Evolutionary conservation across 2,329 filamentous ascomycete genomes (phyloP).

Genomic region (Lachnellula suecica): DNA sequence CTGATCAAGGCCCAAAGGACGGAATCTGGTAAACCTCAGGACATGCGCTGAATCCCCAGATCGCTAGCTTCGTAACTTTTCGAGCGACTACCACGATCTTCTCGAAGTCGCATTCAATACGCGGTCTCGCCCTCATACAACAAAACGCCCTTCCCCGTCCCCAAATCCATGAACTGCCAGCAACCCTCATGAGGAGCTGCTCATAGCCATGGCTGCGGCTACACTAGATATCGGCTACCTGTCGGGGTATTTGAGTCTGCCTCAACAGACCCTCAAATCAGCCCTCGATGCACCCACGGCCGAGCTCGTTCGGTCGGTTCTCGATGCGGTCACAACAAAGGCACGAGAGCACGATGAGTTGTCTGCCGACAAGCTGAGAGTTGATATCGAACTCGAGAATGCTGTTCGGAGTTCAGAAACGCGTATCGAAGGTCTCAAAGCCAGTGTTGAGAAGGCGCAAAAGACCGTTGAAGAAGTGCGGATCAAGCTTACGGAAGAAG

Average conservation of each 20-base stretch:
- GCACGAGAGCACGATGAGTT: slow-evolving; percentile 80
- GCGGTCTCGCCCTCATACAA: neutral
- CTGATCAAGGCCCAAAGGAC: neutral
- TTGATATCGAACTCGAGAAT: slow-evolving; percentile 92
- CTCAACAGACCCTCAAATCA: slow-evolving; percentile 60
- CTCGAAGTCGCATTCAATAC: neutral
- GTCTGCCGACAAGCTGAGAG: slow-evolving; percentile 82
- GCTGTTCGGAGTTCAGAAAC: slow-evolving; percentile 81
- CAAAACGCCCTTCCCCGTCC: neutral
- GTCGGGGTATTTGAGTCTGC: slow-evolving; percentile 68
- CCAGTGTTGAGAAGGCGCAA: slow-evolving; percentile 77
- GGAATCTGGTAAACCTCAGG: neutral
- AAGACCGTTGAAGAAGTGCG: slow-evolving; percentile 81
- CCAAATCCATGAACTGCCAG: slow-evolving; percentile 4
- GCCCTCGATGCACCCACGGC: slow-evolving; percentile 68
- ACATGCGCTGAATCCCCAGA: slow-evolving; percentile 3
- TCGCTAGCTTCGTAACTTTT: neutral
- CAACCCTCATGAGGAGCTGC: slow-evolving; percentile 22
- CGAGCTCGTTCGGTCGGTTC: slow-evolving; percentile 73
- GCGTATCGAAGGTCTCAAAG: slow-evolving; percentile 78
- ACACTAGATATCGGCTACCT: slow-evolving; percentile 71
- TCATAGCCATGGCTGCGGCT: slow-evolving; percentile 54
- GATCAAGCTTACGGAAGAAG: slow-evolving; percentile 78
- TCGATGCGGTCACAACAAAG: slow-evolving; percentile 74
- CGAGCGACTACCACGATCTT: neutral